Conservation (phyloP, 2,329 filamentous ascomycete genomes). For the Penicillium sp. region DNA sequence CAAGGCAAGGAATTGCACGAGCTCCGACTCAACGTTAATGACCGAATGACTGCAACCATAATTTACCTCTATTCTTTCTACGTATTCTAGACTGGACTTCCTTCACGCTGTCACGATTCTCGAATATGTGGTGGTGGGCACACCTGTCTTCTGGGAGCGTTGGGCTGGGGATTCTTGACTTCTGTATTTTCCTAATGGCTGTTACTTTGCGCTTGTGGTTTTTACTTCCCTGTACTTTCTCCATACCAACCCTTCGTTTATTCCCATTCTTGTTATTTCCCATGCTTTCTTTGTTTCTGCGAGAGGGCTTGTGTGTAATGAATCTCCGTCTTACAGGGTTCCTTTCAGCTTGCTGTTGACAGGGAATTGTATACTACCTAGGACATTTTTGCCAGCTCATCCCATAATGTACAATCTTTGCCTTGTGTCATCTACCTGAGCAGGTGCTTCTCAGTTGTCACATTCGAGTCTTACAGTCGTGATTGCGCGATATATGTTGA, state of each 20-base stretch:
- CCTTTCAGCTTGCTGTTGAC: background rate
- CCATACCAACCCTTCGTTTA: constrained; percentile 12
- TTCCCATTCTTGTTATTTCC: constrained; percentile 9
- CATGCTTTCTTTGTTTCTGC: constrained; percentile 4
- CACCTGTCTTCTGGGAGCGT: constrained; percentile 18
- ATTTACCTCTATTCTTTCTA: constrained; percentile 16
- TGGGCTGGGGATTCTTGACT: constrained; percentile 7
- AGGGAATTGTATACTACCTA: too few species aligned
- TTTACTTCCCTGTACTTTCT: constrained; percentile 16
- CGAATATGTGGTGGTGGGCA: constrained; percentile 13
- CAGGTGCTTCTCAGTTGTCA: background rate
- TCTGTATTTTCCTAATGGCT: background rate
- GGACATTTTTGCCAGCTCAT: too few species aligned
- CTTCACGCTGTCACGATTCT: constrained; percentile 10
- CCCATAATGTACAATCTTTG: background rate
- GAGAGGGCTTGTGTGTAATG: background rate
- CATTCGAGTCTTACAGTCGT: background rate
- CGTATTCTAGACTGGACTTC: constrained; percentile 16
- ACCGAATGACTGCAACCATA: constrained; percentile 27
- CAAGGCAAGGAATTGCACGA: constrained; percentile 46
- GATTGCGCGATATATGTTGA: background rate
- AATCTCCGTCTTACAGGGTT: background rate
- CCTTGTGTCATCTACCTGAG: background rate
- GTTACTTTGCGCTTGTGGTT: constrained; percentile 4
- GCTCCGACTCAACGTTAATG: constrained; percentile 37